Percentiles rank a stretch among this genome's conserved stretches.
These are phyloP conservation scores for Grigorovia yakushimaensis DNA, from an alignment of 805 yeast species.

Conservation along the genomic window DNA sequence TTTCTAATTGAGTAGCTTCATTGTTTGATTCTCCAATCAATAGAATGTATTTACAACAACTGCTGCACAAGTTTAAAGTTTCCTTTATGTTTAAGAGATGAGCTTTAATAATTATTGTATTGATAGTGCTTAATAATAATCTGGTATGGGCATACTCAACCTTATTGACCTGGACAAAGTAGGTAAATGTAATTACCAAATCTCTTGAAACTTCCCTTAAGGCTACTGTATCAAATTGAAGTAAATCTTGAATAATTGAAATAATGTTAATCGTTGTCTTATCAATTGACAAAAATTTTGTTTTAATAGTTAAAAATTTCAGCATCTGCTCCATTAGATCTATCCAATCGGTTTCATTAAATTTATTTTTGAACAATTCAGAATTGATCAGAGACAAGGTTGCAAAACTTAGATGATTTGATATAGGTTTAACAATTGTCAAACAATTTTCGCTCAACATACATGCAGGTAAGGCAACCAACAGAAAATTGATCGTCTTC, in stretches of 20 bases:
- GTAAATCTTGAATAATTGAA: constrained; percentile 14
- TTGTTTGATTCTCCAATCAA: constrained; percentile 34
- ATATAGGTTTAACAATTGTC: constrained; percentile 12
- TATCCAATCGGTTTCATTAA: constrained; percentile 19
- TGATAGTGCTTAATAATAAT: constrained; percentile 35
- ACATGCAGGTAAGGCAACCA: constrained; percentile 18
- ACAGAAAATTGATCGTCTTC: constrained; percentile 18
- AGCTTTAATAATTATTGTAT: constrained; percentile 35
- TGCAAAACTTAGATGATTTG: constrained; percentile 20
- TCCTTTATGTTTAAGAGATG: constrained; percentile 33
- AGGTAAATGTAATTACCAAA: constrained; percentile 13
- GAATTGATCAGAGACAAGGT: constrained; percentile 13
- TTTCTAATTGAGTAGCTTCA: constrained; percentile 35
- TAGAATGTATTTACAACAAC: constrained; percentile 32
- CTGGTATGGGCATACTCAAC: constrained; percentile 28
- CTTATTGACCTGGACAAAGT: constrained; percentile 14
- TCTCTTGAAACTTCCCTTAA: constrained; percentile 12
- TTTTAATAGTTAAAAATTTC: constrained; percentile 7
- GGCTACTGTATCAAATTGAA: constrained; percentile 19
- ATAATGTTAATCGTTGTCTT: constrained; percentile 24
- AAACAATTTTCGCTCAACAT: constrained; percentile 10
- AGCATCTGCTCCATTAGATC: constrained; percentile 11
- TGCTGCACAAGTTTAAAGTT: constrained; percentile 30
- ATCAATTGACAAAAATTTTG: constrained; percentile 14
- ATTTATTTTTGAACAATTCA: constrained; percentile 17